Percentiles rank a stretch among this genome's conserved stretches.
These are phyloP conservation scores for Globisporangium irregulare DNA, from an alignment of 352 stramenopile genomes.

Conservation along the genomic window DNA sequence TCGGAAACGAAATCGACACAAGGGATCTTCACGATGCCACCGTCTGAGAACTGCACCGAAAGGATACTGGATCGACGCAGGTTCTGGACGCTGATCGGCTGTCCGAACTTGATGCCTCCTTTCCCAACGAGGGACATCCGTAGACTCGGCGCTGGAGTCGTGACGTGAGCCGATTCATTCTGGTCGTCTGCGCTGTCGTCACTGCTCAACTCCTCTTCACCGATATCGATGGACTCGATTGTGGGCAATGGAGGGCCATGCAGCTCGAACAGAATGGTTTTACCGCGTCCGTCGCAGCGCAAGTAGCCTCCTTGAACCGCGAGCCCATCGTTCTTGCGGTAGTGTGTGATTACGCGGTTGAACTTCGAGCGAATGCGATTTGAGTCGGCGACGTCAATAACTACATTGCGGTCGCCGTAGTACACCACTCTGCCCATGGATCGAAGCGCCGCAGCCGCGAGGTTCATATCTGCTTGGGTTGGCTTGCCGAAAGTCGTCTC, in stretches of 20 bases:
- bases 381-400: conserved; percentile 80
- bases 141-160: conserved; percentile 1
- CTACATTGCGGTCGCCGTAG: conserved; percentile 72
- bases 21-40: conserved; percentile 41
- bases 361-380: conserved; percentile 82
- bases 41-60: conserved; percentile 59
- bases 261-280: conserved; percentile 70
- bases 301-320: conserved; percentile 66
- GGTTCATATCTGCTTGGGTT: conserved; percentile 49
- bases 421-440: conserved; percentile 73
- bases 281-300: conserved; percentile 71
- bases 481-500: conserved; percentile 68
- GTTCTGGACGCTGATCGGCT: conserved; percentile 36
- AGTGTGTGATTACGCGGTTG: conserved; percentile 81
- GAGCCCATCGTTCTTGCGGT: conserved; percentile 55
- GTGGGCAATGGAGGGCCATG: conserved; percentile 52
- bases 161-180: neutral
- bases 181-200: conserved; percentile 15
- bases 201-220: conserved; percentile 14
- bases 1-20: conserved; percentile 41
- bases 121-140: conserved; percentile 18
- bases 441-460: conserved; percentile 44
- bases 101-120: conserved; percentile 35
- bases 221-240: conserved; percentile 54
- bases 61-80: conserved; percentile 47